Conservation (phyloP, 768 basidiomycete species). For the Leucogyrophana mollusca region DNA sequence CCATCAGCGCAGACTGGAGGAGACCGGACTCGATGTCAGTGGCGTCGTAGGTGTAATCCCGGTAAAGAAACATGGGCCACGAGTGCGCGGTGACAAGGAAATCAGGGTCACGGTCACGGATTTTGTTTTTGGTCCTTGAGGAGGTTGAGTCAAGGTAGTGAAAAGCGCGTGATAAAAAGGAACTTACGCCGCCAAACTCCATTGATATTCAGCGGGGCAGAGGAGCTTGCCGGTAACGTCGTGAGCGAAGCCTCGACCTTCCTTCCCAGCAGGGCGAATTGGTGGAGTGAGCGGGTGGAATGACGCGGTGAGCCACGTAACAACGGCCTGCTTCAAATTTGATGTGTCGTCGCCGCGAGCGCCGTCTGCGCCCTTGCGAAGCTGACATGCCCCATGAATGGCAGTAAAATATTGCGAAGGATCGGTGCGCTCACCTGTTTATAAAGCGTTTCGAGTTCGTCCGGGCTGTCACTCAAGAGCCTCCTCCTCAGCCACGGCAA, state of each 20-base stretch:
- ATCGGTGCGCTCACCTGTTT: neutral
- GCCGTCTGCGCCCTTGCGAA: neutral
- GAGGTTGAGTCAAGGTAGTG: neutral
- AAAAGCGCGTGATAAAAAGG: neutral
- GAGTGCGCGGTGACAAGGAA: conserved; percentile 10
- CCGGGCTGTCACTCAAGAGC: neutral
- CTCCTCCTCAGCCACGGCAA: neutral
- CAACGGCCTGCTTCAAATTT: neutral
- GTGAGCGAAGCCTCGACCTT: neutral
- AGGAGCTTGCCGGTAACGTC: neutral
- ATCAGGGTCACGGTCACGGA: conserved; percentile 4
- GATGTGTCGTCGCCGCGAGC: neutral
- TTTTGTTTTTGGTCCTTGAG: neutral
- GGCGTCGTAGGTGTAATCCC: neutral
- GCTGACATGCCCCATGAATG: neutral
- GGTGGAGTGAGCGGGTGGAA: neutral
- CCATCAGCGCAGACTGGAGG: conserved; percentile 9
- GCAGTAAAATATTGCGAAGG: neutral
- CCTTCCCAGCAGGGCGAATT: neutral
- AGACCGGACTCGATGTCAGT: conserved; percentile 9
- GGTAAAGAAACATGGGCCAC: conserved; percentile 15
- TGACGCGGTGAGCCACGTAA: neutral
- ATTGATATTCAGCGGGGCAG: neutral
- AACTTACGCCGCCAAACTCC: neutral
- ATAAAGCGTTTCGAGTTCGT: neutral